Conservation (phyloP, 495 filamentous ascomycete genomes). For the Penicillium arizonense region DNA sequence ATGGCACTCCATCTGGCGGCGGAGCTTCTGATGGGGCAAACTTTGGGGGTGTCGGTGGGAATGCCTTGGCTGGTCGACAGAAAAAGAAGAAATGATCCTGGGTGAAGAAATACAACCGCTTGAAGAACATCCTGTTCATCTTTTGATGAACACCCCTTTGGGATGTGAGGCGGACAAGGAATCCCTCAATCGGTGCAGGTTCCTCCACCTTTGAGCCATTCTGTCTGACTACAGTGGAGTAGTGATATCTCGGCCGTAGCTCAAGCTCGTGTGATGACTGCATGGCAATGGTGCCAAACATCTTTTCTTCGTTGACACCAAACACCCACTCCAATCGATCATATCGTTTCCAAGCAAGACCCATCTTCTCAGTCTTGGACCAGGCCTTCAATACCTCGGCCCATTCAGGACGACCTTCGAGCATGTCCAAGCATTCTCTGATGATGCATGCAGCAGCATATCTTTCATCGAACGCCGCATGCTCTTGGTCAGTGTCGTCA, state of each 20-base stretch:
- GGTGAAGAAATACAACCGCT: slow-evolving; percentile 67
- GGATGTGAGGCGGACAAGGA: slow-evolving; percentile 66
- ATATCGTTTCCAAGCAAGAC: slow-evolving; percentile 74
- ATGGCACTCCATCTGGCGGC: slow-evolving; percentile 41
- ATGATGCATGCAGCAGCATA: slow-evolving; percentile 57
- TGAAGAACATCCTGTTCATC: slow-evolving; percentile 66
- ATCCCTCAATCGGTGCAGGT: slow-evolving; percentile 68
- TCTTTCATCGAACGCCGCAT: slow-evolving; percentile 49
- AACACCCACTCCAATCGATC: slow-evolving; percentile 75
- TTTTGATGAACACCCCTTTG: slow-evolving; percentile 60
- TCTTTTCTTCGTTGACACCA: slow-evolving; percentile 66
- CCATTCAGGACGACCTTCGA: slow-evolving; percentile 61
- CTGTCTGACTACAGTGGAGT: slow-evolving; percentile 52
- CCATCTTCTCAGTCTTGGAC: slow-evolving; percentile 62
- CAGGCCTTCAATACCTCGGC: slow-evolving; percentile 59
- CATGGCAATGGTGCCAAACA: slow-evolving; percentile 77
- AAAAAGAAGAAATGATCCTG: slow-evolving; percentile 70
- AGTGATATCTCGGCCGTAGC: slow-evolving; percentile 68
- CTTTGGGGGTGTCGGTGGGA: slow-evolving; percentile 65
- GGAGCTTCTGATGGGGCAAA: slow-evolving; percentile 31
- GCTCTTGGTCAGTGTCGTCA: slow-evolving; percentile 32
- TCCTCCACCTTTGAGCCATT: slow-evolving; percentile 48
- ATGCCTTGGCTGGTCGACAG: slow-evolving; percentile 60
- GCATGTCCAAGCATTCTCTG: slow-evolving; percentile 56
- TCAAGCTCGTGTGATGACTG: slow-evolving; percentile 72